Evolutionary conservation across 116 monocot species (phyloP), one percentile per base, ranked within the genome.

Genomic region (Cymodocea nodosa): DNA sequence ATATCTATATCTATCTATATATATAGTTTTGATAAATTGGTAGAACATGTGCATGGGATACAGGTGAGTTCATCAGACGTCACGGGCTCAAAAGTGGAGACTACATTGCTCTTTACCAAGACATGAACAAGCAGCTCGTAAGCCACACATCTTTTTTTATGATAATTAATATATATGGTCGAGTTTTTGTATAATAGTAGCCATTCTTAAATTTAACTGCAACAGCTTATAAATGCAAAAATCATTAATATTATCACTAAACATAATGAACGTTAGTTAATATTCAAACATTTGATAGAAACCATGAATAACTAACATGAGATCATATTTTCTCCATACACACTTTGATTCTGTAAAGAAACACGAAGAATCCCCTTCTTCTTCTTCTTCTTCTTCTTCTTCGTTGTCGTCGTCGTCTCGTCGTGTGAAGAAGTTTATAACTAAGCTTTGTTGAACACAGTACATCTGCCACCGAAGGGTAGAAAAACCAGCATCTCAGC

Each of bases 31-130:
- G 17, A 24, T 15, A 15, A n/a, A 0, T 53, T 61, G 35, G 8
- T 30, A 1, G 30, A 30, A 30, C 30, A 30, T 30, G 30, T 30
- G 6, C 14, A 3, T 44, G 7, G 30, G 14, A 14, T 51, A n/a
- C 63, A 76, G 76, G 70, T 15, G 70, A 70, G 1, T 76, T 65
- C 63, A 59, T 70, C n/a, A 70, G 36, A 64, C 64, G 69, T 40
- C 56, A 70, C 18, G 70, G 59, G 3, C 70, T 76, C 58, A 70
- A 19, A 35, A 51, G 70, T 59, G 76, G 70, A 59, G 76, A 76
- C 51, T 48, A 57, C 36, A 56, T 76, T 58, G 76, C 70, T 51
- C 57, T 76, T 24, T 76, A 70, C 57, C 57, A 76, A 59, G 76
- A 76, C 49, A 69, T 50, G 22, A 51, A 22, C 50, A 64, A 70